A percentile compares a stretch with the other conserved stretches of the same genome.
Evolutionary conservation across 2,329 filamentous ascomycete genomes (phyloP).

Genomic region (Ophiocordyceps robertsii): DNA sequence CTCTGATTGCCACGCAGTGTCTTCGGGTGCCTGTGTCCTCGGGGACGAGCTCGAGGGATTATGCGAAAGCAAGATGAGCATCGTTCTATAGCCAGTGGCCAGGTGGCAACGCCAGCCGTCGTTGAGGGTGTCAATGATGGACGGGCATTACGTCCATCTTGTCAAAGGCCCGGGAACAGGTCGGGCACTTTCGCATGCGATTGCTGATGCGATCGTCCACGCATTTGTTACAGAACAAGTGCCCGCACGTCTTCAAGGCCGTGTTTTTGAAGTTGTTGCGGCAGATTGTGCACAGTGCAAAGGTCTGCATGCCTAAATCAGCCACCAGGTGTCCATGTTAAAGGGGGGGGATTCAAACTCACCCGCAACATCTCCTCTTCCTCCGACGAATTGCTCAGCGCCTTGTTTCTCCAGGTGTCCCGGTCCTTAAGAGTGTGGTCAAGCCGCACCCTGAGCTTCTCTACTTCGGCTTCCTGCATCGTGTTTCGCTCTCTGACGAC

Average conservation of each 20-base stretch:
- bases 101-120: neutral
- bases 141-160: constrained; percentile 76
- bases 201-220: constrained; percentile 82
- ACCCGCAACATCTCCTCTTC: constrained; percentile 80
- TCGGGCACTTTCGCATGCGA: constrained; percentile 88
- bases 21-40: no score
- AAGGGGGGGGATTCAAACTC: constrained; percentile 30
- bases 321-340: neutral
- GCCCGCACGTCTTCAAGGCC: constrained; percentile 83
- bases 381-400: constrained; percentile 64
- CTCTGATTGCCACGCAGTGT: neutral
- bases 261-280: constrained; percentile 90
- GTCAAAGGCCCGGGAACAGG: constrained; percentile 85
- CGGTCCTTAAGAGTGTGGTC: constrained; percentile 71
- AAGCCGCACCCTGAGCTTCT: constrained; percentile 64
- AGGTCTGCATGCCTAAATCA: constrained; percentile 15
- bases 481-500: constrained; percentile 42
- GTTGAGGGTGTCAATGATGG: constrained; percentile 26
- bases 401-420: constrained; percentile 76
- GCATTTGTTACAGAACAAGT: constrained; percentile 85
- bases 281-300: constrained; percentile 73
- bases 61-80: neutral
- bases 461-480: constrained; percentile 59
- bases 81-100: neutral
- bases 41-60: no score